Conservation (phyloP, 768 basidiomycete species). For the Russula virescens region DNA sequence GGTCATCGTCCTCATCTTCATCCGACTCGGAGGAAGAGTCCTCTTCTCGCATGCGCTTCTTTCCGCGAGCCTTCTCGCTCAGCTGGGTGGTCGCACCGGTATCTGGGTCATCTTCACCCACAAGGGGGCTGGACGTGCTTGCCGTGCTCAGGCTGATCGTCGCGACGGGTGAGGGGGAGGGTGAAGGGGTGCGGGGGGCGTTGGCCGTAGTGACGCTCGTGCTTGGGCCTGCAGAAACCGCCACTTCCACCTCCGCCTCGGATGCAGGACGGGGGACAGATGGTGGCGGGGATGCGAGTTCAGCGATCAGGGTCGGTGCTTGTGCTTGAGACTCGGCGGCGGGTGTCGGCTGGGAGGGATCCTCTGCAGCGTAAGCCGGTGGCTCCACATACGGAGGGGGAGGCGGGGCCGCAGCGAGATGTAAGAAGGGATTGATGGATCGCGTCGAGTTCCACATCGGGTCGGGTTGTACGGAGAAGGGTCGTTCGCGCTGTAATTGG, state of each 20-base stretch:
- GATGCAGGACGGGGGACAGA: neutral
- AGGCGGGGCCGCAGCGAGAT: neutral
- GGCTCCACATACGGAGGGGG: neutral
- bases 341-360: neutral
- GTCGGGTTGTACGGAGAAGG: neutral
- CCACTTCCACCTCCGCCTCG: neutral
- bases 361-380: neutral
- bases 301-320: neutral
- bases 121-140: neutral
- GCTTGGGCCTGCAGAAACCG: no score
- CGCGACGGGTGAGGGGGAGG: neutral
- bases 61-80: conserved; percentile 9
- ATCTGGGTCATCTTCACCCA: neutral
- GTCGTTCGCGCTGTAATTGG: conserved; percentile 10
- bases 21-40: neutral
- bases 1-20: neutral
- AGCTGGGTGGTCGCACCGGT: neutral
- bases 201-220: no score
- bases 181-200: no score
- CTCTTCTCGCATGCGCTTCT: conserved; percentile 13
- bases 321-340: neutral
- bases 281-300: neutral
- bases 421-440: neutral
- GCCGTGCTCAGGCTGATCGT: neutral
- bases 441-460: conserved; percentile 10